A percentile compares a stretch with the other conserved stretches of the same genome.
phyloP scores from a whole-genome alignment of 139 green algal species.

The Desmodesmus armatus region DNA sequence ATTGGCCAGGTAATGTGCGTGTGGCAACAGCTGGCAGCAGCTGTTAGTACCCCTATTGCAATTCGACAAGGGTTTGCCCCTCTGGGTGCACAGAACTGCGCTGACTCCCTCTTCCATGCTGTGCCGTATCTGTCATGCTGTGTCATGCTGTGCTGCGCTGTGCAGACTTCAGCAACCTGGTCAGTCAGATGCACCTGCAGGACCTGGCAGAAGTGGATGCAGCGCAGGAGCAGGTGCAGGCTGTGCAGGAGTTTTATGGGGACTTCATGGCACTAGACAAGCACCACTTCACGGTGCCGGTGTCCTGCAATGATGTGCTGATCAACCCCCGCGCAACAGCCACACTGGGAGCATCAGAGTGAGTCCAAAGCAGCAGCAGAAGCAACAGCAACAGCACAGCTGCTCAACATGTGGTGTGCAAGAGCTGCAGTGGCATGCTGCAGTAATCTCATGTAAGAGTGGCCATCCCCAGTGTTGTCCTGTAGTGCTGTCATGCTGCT shows the following conservation, averaged over 20 bases:
- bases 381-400: background rate
- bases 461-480: background rate
- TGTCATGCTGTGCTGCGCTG: background rate
- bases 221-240: constrained; percentile 75
- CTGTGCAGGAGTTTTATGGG: constrained; percentile 90
- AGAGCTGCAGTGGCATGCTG: background rate
- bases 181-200: constrained; percentile 90
- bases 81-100: too few relatives aligned
- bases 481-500: background rate
- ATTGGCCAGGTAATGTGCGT: too few relatives aligned
- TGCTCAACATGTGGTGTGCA: background rate
- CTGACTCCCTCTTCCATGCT: background rate
- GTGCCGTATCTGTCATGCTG: background rate
- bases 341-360: constrained; percentile 48
- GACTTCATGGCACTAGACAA: constrained; percentile 88
- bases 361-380: constrained; percentile 9
- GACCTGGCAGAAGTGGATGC: constrained; percentile 94
- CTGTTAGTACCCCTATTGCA: too few relatives aligned
- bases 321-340: constrained; percentile 48
- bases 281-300: constrained; percentile 87
- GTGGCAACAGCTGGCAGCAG: too few relatives aligned
- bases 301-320: constrained; percentile 62
- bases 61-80: too few relatives aligned
- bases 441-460: background rate
- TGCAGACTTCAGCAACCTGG: constrained; percentile 87